phyloP scores from a whole-genome alignment of 768 basidiomycete species.

The Termitomyces bulborhizus region DNA sequence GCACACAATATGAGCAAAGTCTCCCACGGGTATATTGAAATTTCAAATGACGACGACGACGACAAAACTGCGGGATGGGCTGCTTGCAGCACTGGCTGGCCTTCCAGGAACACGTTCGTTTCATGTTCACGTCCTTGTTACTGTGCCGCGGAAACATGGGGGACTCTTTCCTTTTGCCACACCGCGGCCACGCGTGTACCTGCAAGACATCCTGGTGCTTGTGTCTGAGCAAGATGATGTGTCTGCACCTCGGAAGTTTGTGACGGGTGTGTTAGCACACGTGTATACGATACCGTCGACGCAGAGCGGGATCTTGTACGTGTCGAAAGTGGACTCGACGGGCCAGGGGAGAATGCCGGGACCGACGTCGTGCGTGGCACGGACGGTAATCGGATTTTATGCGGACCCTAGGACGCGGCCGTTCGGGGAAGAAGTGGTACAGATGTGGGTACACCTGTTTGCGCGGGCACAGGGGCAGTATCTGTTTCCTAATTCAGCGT shows the following conservation, averaged over 20 bases:
- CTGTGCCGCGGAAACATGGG: slow-evolving; percentile 59
- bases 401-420: slow-evolving; percentile 60
- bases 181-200: slow-evolving; percentile 56
- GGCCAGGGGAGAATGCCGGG: slow-evolving; percentile 63
- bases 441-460: slow-evolving; percentile 83
- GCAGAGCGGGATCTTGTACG: slow-evolving; percentile 69
- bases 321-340: slow-evolving; percentile 93
- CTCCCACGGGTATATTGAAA: background rate
- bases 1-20: too few relatives aligned
- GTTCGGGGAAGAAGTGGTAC: slow-evolving; percentile 29
- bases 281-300: slow-evolving; percentile 73
- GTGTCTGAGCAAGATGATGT: slow-evolving; percentile 53
- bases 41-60: too few relatives aligned
- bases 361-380: slow-evolving; percentile 66
- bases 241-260: slow-evolving; percentile 52
- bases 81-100: slow-evolving; percentile 47
- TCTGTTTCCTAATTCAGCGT: slow-evolving; percentile 84
- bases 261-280: slow-evolving; percentile 73
- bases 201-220: slow-evolving; percentile 75
- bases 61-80: slow-evolving; percentile 49
- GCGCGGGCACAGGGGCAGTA: slow-evolving; percentile 90
- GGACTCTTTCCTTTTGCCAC: slow-evolving; percentile 71
- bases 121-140: slow-evolving; percentile 70
- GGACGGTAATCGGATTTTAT: slow-evolving; percentile 59
- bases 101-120: slow-evolving; percentile 67